These are phyloP conservation scores for Dacryopinax primogenitus DNA, from an alignment of 768 basidiomycete species.

Conservation along the genomic window DNA sequence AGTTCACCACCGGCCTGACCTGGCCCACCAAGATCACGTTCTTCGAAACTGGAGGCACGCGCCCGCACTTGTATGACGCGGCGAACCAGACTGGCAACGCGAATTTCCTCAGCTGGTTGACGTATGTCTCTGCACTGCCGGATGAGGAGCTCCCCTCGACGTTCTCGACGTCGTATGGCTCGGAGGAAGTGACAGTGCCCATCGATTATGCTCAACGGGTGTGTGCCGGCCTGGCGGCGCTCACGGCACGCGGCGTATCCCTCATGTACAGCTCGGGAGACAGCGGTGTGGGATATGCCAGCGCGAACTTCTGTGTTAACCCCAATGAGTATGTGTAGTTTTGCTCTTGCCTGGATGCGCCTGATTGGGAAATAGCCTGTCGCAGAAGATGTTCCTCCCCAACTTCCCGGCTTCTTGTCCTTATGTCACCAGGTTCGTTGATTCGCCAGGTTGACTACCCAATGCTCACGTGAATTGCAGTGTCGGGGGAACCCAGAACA, in stretches of 20 bases:
- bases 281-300: slow-evolving; percentile 6
- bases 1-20: slow-evolving; percentile 46
- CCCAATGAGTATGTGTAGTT: not conserved
- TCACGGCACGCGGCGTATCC: slow-evolving; percentile 4
- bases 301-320: not conserved
- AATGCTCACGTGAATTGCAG: too few relatives aligned
- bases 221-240: not conserved
- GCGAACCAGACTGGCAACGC: not conserved
- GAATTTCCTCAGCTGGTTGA: not conserved
- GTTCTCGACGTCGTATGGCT: slow-evolving; percentile 38
- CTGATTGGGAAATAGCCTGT: not conserved
- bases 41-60: slow-evolving; percentile 48
- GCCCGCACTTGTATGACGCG: slow-evolving; percentile 43
- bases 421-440: slow-evolving; percentile 6
- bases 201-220: slow-evolving; percentile 8
- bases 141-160: slow-evolving; percentile 4
- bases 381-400: slow-evolving; percentile 23
- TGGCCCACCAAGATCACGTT: slow-evolving; percentile 48
- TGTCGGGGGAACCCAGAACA: slow-evolving; percentile 45
- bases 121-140: not conserved
- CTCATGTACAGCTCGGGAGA: slow-evolving; percentile 7
- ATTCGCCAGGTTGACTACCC: too few relatives aligned
- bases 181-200: slow-evolving; percentile 39
- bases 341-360: not conserved
- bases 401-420: slow-evolving; percentile 28